Conservation (phyloP, 2,329 filamentous ascomycete species). For the Periconia macrospinosa region DNA sequence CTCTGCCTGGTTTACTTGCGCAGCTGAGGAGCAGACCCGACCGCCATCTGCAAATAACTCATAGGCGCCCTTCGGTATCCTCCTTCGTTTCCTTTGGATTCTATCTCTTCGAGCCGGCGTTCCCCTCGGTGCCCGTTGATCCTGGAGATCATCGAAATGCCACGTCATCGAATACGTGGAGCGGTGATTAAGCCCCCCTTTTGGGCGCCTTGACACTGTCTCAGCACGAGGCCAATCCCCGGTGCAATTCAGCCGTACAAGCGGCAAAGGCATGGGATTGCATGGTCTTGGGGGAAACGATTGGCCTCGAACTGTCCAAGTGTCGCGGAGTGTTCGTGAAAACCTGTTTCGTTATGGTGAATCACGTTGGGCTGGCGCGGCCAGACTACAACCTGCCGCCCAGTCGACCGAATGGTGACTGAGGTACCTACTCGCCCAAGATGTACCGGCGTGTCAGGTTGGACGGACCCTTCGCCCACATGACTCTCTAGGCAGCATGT, state of each 20-base stretch:
- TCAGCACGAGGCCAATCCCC: conserved; percentile 2
- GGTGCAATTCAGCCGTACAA: conserved; percentile 5
- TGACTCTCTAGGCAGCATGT: conserved; percentile 12
- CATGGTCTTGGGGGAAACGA: conserved; percentile 4
- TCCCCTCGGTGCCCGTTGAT: conserved; percentile 4
- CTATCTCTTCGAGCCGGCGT: neutral
- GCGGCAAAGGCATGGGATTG: conserved; percentile 2
- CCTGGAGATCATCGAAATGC: conserved; percentile 6
- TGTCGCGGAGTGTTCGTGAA: neutral
- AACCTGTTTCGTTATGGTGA: conserved; percentile 8
- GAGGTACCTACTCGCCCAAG: conserved; percentile 8
- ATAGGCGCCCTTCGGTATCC: neutral
- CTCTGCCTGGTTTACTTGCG: conserved; percentile 1
- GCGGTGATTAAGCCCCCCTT: conserved; percentile 7
- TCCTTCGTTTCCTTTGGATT: neutral
- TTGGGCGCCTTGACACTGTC: conserved; percentile 9
- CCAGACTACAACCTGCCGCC: conserved; percentile 9
- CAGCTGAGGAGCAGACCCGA: conserved; percentile 5
- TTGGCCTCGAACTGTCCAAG: conserved; percentile 5
- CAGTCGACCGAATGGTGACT: conserved; percentile 4
- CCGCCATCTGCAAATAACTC: neutral
- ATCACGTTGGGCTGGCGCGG: conserved; percentile 6
- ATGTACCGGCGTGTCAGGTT: conserved; percentile 5
- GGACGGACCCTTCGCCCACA: conserved; percentile 8
- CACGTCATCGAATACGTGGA: conserved; percentile 10